Evolutionary conservation across 2,329 filamentous ascomycete genomes (phyloP).

Genomic region (Xylaria sp.): DNA sequence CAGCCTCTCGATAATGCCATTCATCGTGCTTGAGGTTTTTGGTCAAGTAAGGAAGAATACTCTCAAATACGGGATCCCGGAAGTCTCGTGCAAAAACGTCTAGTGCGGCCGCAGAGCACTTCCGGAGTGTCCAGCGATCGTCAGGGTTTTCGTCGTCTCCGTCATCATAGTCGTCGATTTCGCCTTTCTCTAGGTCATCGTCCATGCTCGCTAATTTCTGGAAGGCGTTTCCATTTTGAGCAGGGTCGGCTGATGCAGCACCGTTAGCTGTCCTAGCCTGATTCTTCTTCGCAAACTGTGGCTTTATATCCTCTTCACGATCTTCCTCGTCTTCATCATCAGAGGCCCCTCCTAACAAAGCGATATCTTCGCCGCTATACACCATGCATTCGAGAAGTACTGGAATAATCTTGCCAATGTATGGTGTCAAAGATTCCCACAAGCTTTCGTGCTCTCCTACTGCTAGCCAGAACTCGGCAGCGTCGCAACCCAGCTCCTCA

Average conservation of each 20-base stretch:
- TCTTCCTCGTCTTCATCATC: conserved; percentile 95
- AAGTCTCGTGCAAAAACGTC: conserved; percentile 96
- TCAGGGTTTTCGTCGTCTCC: conserved; percentile 87
- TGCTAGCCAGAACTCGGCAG: conserved; percentile 96
- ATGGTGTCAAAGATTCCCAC: conserved; percentile 79
- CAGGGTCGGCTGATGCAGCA: conserved; percentile 61
- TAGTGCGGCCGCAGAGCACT: conserved; percentile 94
- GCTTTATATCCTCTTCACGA: conserved; percentile 88
- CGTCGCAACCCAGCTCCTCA: conserved; percentile 90
- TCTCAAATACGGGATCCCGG: conserved; percentile 85
- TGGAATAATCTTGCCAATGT: conserved; percentile 86
- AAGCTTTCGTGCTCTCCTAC: conserved; percentile 88
- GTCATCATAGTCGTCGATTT: conserved; percentile 79
- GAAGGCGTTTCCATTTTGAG: conserved; percentile 65
- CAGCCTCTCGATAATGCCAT: conserved; percentile 93
- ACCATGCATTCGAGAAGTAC: conserved; percentile 95
- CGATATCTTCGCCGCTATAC: conserved; percentile 93
- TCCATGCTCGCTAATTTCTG: conserved; percentile 70
- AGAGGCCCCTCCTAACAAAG: conserved; percentile 82
- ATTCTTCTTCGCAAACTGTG: conserved; percentile 82
- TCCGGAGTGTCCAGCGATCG: conserved; percentile 93
- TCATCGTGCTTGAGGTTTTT: conserved; percentile 87
- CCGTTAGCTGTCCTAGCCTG: conserved; percentile 68
- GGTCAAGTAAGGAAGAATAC: conserved; percentile 91
- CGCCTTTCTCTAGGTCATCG: conserved; percentile 86